These are phyloP conservation scores for Aspergillus spinulosporus DNA, from an alignment of 2,329 filamentous ascomycete genomes.

Conservation along the genomic window DNA sequence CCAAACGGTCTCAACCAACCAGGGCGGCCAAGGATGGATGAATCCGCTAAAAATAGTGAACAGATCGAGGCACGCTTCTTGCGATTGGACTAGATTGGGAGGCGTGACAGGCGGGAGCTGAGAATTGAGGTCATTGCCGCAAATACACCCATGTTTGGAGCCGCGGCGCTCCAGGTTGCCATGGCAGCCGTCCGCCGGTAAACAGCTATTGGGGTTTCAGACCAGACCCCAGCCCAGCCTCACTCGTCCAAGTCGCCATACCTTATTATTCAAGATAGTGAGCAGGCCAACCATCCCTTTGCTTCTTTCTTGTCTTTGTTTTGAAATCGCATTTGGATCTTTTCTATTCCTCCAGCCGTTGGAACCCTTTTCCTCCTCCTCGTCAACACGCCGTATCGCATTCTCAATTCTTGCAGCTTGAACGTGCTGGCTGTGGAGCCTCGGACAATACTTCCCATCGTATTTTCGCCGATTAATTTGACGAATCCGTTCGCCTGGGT, in stretches of 20 bases:
- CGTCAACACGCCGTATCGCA: conserved; percentile 3
- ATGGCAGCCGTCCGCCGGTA: conserved; percentile 41
- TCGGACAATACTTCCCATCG: conserved; percentile 20
- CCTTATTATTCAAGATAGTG: not conserved
- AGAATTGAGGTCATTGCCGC: conserved; percentile 11
- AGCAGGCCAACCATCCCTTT: conserved; percentile 17
- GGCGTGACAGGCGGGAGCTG: conserved; percentile 5
- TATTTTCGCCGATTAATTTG: conserved; percentile 16
- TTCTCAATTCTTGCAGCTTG: conserved; percentile 11
- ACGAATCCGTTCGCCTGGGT: conserved; percentile 14
- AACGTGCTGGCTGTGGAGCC: conserved; percentile 23
- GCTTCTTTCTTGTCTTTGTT: conserved; percentile 20
- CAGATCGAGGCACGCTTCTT: not conserved
- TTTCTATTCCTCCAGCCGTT: not conserved
- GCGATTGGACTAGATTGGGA: not conserved
- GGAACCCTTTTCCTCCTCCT: not conserved
- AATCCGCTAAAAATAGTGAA: conserved; percentile 8
- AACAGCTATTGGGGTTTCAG: conserved; percentile 29
- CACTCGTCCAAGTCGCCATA: conserved; percentile 19
- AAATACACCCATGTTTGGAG: conserved; percentile 16
- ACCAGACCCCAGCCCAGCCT: conserved; percentile 13
- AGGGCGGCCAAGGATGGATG: not conserved
- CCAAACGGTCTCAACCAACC: not conserved
- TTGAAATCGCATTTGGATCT: conserved; percentile 5
- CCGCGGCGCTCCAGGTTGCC: conserved; percentile 40